A percentile compares a stretch with the other conserved stretches of the same genome.
These are phyloP conservation scores for Puccinia polysora DNA, from an alignment of 1,284 basidiomycete genomes.

Conservation along the genomic window DNA sequence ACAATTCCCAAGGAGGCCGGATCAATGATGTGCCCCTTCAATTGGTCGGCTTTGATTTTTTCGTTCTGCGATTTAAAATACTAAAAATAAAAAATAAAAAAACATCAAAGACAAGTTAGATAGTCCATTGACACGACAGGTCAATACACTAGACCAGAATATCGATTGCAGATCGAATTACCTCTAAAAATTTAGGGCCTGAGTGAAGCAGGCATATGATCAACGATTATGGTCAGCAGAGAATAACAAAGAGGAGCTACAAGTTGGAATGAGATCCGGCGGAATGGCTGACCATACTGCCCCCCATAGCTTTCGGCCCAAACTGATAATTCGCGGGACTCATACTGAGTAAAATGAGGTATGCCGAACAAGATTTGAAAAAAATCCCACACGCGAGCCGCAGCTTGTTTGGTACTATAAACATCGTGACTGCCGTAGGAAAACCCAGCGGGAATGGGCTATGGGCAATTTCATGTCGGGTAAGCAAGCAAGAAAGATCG, in stretches of 20 bases:
- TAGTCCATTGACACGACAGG: too few species aligned
- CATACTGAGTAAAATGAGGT: constrained; percentile 22
- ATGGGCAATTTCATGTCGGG: not conserved
- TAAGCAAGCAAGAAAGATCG: not conserved
- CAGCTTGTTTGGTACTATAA: constrained; percentile 33
- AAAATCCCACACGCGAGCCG: constrained; percentile 33
- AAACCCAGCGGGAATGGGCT: constrained; percentile 53
- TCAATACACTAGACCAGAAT: not conserved
- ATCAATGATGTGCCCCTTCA: constrained; percentile 22
- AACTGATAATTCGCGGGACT: constrained; percentile 29
- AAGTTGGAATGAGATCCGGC: not conserved
- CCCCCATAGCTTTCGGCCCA: constrained; percentile 43
- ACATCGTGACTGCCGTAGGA: constrained; percentile 39
- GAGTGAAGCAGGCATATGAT: not conserved
- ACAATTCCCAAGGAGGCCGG: constrained; percentile 37
- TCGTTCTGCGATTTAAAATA: constrained; percentile 37
- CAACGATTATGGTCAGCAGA: not conserved
- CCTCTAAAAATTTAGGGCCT: constrained; percentile 39
- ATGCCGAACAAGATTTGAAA: constrained; percentile 39
- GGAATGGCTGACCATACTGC: constrained; percentile 33
- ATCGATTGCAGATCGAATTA: not conserved
- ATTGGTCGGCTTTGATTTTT: constrained; percentile 13
- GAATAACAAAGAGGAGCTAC: not conserved
- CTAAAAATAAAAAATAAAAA: constrained; percentile 6
- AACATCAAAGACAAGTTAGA: not conserved